phyloP scores from a whole-genome alignment of 2,329 filamentous ascomycete genomes.

The Epicoccum nigrum region DNA sequence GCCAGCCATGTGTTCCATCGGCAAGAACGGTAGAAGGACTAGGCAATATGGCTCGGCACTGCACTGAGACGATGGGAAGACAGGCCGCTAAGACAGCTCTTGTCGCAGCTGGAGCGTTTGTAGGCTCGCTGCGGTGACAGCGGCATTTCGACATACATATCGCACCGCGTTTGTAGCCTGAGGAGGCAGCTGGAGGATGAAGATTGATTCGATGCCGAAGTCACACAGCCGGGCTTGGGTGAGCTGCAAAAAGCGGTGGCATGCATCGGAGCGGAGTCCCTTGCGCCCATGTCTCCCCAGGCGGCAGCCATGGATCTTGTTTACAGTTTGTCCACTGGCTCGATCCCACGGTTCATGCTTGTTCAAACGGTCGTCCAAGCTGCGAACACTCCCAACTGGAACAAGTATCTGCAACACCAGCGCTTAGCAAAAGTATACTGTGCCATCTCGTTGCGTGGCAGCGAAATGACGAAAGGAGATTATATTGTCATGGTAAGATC shows the following conservation, averaged over 20 bases:
- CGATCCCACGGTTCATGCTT: constrained; percentile 21
- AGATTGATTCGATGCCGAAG: constrained; percentile 34
- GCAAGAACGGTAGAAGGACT: constrained; percentile 30
- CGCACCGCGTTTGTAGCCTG: constrained; percentile 38
- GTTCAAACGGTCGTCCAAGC: constrained; percentile 8
- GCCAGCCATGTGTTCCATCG: constrained; percentile 39
- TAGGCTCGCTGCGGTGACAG: constrained; percentile 40
- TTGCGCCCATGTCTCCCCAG: constrained; percentile 33
- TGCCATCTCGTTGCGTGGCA: not conserved
- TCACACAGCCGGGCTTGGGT: constrained; percentile 32
- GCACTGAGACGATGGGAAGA: constrained; percentile 22
- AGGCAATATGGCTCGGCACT: constrained; percentile 30
- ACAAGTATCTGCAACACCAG: not conserved
- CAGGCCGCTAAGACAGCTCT: constrained; percentile 25
- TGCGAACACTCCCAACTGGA: constrained; percentile 6
- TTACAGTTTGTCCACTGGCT: constrained; percentile 17
- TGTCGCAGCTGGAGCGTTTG: constrained; percentile 28
- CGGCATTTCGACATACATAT: constrained; percentile 42
- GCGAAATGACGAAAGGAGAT: constrained; percentile 6
- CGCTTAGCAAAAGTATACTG: not conserved
- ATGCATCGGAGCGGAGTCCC: constrained; percentile 40
- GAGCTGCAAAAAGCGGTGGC: constrained; percentile 38
- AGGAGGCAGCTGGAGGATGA: constrained; percentile 24
- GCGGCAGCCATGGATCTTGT: constrained; percentile 27
- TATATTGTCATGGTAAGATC: constrained; percentile 5